Conservation (phyloP, 371 early-diverging fungal genomes). For the Circinella minor region DNA sequence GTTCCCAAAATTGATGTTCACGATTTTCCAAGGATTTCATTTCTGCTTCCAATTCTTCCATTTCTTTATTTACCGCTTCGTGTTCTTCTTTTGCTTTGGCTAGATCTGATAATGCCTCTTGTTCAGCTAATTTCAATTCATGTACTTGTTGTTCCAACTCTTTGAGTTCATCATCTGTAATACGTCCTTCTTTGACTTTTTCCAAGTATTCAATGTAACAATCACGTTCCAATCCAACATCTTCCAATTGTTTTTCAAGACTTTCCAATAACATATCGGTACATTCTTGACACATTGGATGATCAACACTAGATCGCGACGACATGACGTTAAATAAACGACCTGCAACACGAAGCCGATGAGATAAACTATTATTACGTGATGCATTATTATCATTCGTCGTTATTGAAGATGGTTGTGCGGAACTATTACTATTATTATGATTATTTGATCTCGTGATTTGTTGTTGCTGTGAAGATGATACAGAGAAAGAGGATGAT, state of each 20-base stretch:
- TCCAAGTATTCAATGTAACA: slow-evolving; percentile 76
- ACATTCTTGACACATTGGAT: slow-evolving; percentile 92
- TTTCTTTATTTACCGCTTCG: slow-evolving; percentile 56
- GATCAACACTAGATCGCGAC: slow-evolving; percentile 73
- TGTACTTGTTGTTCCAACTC: slow-evolving; percentile 51
- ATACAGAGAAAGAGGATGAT: not conserved
- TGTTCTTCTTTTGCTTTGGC: slow-evolving; percentile 66
- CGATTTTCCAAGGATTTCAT: slow-evolving; percentile 64
- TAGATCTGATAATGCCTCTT: slow-evolving; percentile 58
- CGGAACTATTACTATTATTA: not conserved
- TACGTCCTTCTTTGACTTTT: slow-evolving; percentile 57
- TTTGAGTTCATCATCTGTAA: slow-evolving; percentile 55
- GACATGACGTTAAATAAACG: slow-evolving; percentile 76
- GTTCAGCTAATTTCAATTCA: slow-evolving; percentile 58
- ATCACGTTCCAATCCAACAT: slow-evolving; percentile 74
- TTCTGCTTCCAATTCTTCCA: slow-evolving; percentile 65
- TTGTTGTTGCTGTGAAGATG: not conserved
- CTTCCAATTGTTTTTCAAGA: slow-evolving; percentile 72
- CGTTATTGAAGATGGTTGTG: not conserved
- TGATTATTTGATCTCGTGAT: not conserved
- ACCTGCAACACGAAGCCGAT: slow-evolving; percentile 67
- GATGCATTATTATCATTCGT: slow-evolving; percentile 18
- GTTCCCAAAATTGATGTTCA: slow-evolving; percentile 76
- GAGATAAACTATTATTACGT: slow-evolving; percentile 53
- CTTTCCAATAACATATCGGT: slow-evolving; percentile 76